These are phyloP conservation scores for Thalia dealbata DNA, from an alignment of 176 grass and related monocot species.

Conservation along the genomic window DNA sequence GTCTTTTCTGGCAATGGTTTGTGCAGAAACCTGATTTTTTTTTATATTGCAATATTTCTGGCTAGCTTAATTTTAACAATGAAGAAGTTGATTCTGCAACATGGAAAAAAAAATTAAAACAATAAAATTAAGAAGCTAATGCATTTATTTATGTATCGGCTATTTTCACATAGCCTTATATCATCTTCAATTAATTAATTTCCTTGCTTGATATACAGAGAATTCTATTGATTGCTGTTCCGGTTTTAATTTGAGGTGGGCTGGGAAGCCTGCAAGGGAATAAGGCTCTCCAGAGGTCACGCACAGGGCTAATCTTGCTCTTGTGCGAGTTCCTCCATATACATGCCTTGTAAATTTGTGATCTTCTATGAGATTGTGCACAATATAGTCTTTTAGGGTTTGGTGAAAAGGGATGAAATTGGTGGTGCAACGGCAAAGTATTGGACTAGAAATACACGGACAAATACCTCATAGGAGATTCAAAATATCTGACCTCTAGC, in stretches of 20 bases:
- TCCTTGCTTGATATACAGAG: not conserved
- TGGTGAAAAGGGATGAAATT: not conserved
- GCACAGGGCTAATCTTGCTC: not conserved
- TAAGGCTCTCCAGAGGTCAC: not conserved
- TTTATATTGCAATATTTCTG: not conserved
- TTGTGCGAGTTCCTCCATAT: not conserved
- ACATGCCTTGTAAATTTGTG: not conserved
- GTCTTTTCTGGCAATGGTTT: constrained; percentile 30
- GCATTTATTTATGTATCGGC: not conserved
- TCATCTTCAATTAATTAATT: not conserved
- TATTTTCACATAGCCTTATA: too few species aligned
- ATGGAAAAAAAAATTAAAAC: not conserved
- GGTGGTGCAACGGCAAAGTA: not conserved
- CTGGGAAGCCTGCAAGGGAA: not conserved
- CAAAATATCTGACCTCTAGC: not conserved
- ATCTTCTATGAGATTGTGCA: not conserved
- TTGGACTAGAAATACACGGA: not conserved
- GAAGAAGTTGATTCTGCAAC: not conserved
- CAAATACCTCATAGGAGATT: not conserved
- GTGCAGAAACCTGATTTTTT: not conserved
- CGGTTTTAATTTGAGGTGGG: not conserved
- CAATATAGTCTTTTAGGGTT: not conserved
- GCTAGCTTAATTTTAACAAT: not conserved
- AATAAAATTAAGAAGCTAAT: not conserved
- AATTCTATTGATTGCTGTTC: not conserved